Evolutionary conservation across 441 rosid genomes (phyloP).

Genomic region (Pelargonium cotyledonis): DNA sequence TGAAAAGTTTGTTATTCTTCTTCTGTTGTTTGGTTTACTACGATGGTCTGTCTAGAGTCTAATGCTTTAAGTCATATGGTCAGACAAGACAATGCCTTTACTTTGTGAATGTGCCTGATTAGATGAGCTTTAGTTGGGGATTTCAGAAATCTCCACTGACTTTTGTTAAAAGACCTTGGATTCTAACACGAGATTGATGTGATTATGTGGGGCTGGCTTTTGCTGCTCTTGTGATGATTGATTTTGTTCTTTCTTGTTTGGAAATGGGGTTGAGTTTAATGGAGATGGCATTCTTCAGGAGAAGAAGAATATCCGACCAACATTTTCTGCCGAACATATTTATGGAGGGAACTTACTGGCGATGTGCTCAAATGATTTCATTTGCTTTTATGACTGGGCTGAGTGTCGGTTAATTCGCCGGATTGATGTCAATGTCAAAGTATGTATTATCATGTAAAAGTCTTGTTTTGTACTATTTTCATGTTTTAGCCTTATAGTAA

Average conservation of each 20-base stretch:
- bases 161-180: neutral
- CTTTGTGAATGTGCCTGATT: neutral
- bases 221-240: neutral
- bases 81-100: constrained; percentile 1
- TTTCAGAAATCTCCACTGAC: neutral
- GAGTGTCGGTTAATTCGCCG: constrained; percentile 95
- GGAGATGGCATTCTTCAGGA: constrained; percentile 56
- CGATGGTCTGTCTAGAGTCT: neutral
- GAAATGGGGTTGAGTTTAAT: constrained; percentile 10
- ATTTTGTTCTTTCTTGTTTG: constrained; percentile 1
- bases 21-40: neutral
- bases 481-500: constrained; percentile 2
- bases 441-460: constrained; percentile 31
- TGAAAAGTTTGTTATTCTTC: neutral
- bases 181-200: constrained; percentile 2
- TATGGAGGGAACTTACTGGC: constrained; percentile 88
- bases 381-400: constrained; percentile 97
- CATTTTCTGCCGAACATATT: constrained; percentile 88
- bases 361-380: constrained; percentile 97
- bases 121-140: neutral
- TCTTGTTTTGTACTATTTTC: constrained; percentile 17
- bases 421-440: constrained; percentile 93
- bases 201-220: neutral
- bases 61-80: neutral
- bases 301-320: constrained; percentile 74